Conservation (phyloP, 768 basidiomycete genomes). For the Inosperma sp. region DNA sequence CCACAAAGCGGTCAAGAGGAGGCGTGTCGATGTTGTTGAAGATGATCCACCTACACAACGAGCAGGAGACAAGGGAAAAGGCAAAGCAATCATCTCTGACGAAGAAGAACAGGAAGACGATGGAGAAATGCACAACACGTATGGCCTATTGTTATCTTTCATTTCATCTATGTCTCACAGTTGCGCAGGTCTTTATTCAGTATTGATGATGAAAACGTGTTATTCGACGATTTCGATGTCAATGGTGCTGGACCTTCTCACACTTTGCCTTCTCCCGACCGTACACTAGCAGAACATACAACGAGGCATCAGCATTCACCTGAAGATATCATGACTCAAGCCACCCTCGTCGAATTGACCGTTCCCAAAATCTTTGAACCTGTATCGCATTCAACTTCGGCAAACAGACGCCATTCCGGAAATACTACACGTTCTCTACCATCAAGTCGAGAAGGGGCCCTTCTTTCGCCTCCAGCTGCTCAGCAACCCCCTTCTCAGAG, state of each 20-base stretch:
- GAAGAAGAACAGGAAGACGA: background rate
- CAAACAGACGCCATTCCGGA: slow-evolving; percentile 4
- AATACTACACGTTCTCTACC: background rate
- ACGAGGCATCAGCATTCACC: background rate
- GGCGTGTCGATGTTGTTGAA: too few relatives aligned
- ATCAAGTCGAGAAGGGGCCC: background rate
- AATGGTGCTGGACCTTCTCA: slow-evolving; percentile 9
- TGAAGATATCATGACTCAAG: slow-evolving; percentile 11
- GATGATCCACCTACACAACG: background rate
- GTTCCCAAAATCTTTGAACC: slow-evolving; percentile 2
- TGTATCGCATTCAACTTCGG: slow-evolving; percentile 8
- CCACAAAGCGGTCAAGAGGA: too few relatives aligned
- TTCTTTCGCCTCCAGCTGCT: background rate
- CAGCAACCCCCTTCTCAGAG: slow-evolving; percentile 8
- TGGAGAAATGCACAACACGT: background rate
- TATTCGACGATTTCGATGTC: background rate
- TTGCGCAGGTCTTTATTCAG: slow-evolving; percentile 7
- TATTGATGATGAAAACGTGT: background rate
- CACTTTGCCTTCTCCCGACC: slow-evolving; percentile 12
- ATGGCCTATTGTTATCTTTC: background rate
- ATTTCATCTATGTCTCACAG: background rate
- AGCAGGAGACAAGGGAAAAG: background rate
- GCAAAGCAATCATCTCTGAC: background rate
- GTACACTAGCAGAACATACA: slow-evolving; percentile 8
- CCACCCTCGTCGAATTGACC: slow-evolving; percentile 8